Evolutionary conservation across 208 protist species (phyloP).

Genomic region (Leishmania braziliensis): DNA sequence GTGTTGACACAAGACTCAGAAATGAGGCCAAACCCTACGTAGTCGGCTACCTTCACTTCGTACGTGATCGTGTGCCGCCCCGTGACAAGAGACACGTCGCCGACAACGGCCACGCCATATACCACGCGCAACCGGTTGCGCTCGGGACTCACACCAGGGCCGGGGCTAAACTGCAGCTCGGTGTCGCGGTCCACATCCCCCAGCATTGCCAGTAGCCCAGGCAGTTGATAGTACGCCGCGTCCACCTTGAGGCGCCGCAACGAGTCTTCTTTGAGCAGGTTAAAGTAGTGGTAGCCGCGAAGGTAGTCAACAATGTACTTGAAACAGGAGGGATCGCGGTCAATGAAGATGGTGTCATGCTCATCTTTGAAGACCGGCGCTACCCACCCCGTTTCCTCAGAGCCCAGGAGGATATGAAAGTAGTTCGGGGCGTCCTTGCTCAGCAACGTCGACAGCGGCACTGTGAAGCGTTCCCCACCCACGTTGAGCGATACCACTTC

Average conservation of each 20-base stretch:
- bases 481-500: constrained; percentile 73
- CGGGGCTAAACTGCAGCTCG: constrained; percentile 50
- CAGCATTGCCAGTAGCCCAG: constrained; percentile 53
- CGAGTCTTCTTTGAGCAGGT: constrained; percentile 67
- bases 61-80: constrained; percentile 85
- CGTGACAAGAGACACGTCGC: constrained; percentile 73
- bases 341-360: constrained; percentile 73
- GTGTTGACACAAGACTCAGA: constrained; percentile 76
- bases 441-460: constrained; percentile 65
- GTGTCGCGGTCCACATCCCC: constrained; percentile 34
- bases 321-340: constrained; percentile 85
- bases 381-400: constrained; percentile 8
- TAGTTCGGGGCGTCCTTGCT: constrained; percentile 34
- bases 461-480: constrained; percentile 78
- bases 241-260: constrained; percentile 69
- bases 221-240: constrained; percentile 78
- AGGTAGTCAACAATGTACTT: constrained; percentile 85
- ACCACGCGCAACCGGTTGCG: constrained; percentile 78
- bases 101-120: constrained; percentile 82
- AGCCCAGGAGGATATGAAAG: constrained; percentile 39
- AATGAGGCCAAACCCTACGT: constrained; percentile 89
- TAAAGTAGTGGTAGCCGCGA: constrained; percentile 75
- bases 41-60: constrained; percentile 74
- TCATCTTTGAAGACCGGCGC: constrained; percentile 55
- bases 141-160: constrained; percentile 78